phyloP scores from a whole-genome alignment of 139 green algal genomes.

The Picochlorum costavermella region DNA sequence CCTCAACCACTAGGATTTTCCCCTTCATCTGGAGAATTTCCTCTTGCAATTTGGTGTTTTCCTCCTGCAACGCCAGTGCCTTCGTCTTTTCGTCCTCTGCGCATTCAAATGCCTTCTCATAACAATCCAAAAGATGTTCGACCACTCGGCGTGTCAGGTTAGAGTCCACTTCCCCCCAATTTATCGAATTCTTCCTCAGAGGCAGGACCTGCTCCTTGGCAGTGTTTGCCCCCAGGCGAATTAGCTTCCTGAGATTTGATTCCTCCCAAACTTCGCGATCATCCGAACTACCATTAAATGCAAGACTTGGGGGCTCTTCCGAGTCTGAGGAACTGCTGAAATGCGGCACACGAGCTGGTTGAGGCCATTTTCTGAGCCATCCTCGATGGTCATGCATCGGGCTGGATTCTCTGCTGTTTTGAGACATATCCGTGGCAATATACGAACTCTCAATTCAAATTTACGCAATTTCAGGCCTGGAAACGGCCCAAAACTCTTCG shows the following conservation, averaged over 20 bases:
- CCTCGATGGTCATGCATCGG: constrained; percentile 1
- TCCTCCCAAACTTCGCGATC: constrained; percentile 1
- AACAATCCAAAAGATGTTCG: constrained; percentile 3
- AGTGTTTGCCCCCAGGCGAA: not conserved
- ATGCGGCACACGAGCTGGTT: constrained; percentile 1
- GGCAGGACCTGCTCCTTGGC: not conserved
- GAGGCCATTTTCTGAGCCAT: constrained; percentile 1
- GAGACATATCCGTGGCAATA: constrained; percentile 2
- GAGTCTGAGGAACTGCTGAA: constrained; percentile 1
- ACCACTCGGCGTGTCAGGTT: constrained; percentile 1
- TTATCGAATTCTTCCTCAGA: constrained; percentile 3
- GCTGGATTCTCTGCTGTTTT: constrained; percentile 2
- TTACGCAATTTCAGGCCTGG: constrained; percentile 1
- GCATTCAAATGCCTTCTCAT: constrained; percentile 2
- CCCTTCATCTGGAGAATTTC: constrained; percentile 2
- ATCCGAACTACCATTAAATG: constrained; percentile 3
- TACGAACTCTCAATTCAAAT: constrained; percentile 1
- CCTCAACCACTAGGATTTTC: constrained; percentile 2
- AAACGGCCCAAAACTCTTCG: not conserved
- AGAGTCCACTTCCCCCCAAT: constrained; percentile 1
- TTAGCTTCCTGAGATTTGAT: constrained; percentile 1
- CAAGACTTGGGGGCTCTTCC: constrained; percentile 1
- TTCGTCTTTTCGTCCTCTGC: constrained; percentile 1
- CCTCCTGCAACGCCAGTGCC: not conserved
- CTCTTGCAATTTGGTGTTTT: constrained; percentile 3